Conservation (phyloP, 2,329 filamentous ascomycete genomes). For the Arthrobotrys musiformis region DNA sequence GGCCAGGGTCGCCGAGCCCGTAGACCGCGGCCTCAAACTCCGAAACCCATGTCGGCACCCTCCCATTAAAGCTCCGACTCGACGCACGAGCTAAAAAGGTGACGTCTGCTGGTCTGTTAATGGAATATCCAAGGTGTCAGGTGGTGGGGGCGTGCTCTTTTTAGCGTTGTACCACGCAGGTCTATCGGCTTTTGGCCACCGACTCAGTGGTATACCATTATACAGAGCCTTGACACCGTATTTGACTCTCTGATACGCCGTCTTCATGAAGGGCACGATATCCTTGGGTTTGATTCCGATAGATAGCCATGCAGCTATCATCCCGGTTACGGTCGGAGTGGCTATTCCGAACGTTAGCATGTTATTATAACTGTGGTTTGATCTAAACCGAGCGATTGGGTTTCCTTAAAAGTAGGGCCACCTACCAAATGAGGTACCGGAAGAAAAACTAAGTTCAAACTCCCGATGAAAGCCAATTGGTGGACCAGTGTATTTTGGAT, state of each 20-base stretch:
- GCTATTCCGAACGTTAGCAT: background rate
- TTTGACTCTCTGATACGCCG: background rate
- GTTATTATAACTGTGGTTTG: background rate
- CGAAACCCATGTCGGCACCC: too few relatives aligned
- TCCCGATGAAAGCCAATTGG: background rate
- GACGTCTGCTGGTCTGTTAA: too few relatives aligned
- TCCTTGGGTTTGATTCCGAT: background rate
- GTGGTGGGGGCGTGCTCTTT: background rate
- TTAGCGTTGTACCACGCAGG: background rate
- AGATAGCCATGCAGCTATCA: slow-evolving; percentile 22
- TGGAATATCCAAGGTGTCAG: too few relatives aligned
- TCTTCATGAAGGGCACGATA: slow-evolving; percentile 6
- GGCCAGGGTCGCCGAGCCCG: too few relatives aligned
- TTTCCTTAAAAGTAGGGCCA: too few relatives aligned
- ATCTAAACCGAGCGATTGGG: too few relatives aligned
- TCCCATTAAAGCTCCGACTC: too few relatives aligned
- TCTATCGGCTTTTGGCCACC: background rate
- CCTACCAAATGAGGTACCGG: background rate
- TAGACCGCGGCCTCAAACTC: too few relatives aligned
- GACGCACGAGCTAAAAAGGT: too few relatives aligned
- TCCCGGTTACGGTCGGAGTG: background rate
- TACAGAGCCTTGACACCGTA: background rate
- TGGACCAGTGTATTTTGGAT: background rate
- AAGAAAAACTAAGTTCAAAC: background rate
- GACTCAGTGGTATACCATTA: background rate